Evolutionary conservation across 164 flowering plant species (phyloP), one percentile per base, ranked within the genome.

Genomic region (Stephania yunnanensis): DNA sequence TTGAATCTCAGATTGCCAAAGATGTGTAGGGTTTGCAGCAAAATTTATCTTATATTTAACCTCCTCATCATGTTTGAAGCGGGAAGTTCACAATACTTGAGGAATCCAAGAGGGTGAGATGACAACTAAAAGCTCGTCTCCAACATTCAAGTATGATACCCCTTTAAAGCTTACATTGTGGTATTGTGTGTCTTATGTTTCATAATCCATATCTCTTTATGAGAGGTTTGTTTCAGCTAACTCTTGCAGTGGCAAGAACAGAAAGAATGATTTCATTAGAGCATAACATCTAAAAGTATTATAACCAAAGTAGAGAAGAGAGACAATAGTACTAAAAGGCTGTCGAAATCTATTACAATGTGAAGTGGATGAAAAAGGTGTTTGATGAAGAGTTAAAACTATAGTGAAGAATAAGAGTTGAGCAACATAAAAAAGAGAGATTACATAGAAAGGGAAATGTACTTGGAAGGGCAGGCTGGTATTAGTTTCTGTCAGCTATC

Each of bases 1-100:
- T 87, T 68, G 82, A 86, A 81, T 86, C 91, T 61, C 97, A 86
- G 75, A 87, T 90, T 75, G 88, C 86, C 73, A 80, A 78, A 71
- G 97, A 93, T 42, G 50, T 89, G 99, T 95, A 80, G 61, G 97
- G 85, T 52, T 75, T 78, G 50, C 7, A 55, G 42, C 52, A 9
- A 11, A 77, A 74, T 72, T 29, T 65, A 53, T 75, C 6, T 79
- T 71, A 68, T 30, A 31, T 30, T 30, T 42, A 29, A 50, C 45
- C 22, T 42, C 29, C 22, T 42, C 29, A 6, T 11, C 11, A 36
- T 36, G 42, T 29, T 81, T 83, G 80, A 90, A 94, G 97, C 74
- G 87, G 75, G 69, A 93, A 89, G 83, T 80, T 91, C 55, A 81
- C 85, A 74, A 82, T 79, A 80, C 85, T 82, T 31, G 73, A 85